phyloP scores from a whole-genome alignment of 148 eudicot genomes.

The Rhododendron vialii region DNA sequence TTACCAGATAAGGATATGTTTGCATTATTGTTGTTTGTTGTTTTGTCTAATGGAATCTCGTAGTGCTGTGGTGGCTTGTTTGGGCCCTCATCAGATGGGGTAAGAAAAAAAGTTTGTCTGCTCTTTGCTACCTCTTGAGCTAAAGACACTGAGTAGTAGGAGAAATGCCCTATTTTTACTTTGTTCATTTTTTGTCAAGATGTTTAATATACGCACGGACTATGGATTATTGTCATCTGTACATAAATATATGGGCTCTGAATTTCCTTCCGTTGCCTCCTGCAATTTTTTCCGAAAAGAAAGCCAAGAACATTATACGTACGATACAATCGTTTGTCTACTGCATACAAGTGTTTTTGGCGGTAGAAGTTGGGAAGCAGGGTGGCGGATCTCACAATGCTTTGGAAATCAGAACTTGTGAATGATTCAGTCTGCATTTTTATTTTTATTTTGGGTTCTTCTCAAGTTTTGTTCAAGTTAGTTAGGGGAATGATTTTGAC shows the following conservation, averaged over 20 bases:
- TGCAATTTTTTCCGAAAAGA: not conserved
- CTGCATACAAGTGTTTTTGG: not conserved
- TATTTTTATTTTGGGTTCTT: not conserved
- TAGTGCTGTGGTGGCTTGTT: constrained; percentile 3
- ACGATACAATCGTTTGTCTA: not conserved
- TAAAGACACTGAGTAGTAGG: not conserved
- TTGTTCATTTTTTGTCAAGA: not conserved
- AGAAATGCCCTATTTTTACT: not conserved
- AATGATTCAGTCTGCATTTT: not conserved
- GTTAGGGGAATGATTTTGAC: not conserved
- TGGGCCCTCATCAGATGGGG: constrained; percentile 2
- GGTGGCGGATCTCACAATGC: not conserved
- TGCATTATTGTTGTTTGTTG: not conserved
- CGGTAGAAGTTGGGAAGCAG: not conserved
- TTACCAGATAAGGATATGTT: not conserved
- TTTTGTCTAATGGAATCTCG: not conserved
- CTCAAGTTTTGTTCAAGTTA: not conserved
- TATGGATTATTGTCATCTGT: constrained; percentile 5
- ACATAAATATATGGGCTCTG: not conserved
- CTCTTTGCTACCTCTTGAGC: not conserved
- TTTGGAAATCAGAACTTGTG: not conserved
- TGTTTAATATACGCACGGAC: not conserved
- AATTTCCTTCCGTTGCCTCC: not conserved
- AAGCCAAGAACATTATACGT: not conserved
- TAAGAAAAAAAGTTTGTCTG: not conserved